These are phyloP conservation scores for Coemansia pectinata DNA, from an alignment of 192 early-diverging fungal species.

Conservation along the genomic window DNA sequence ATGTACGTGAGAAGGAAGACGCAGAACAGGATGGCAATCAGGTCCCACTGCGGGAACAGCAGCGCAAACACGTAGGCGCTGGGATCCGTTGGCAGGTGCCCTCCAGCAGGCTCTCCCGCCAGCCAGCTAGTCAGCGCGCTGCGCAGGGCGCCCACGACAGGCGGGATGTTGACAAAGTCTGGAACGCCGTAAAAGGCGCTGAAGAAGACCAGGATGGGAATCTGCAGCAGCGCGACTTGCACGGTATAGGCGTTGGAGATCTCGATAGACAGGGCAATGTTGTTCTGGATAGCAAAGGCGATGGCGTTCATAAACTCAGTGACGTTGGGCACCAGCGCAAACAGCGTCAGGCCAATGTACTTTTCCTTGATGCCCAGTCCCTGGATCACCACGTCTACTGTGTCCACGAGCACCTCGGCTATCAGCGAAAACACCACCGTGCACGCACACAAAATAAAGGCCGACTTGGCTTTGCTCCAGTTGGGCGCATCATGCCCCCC, in stretches of 20 bases:
- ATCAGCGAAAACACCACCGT: constrained; percentile 86
- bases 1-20: constrained; percentile 86
- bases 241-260: constrained; percentile 95
- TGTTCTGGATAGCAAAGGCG: constrained; percentile 89
- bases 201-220: constrained; percentile 89
- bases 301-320: constrained; percentile 96
- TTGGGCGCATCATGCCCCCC: constrained; percentile 91
- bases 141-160: constrained; percentile 19
- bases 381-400: constrained; percentile 79
- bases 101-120: constrained; percentile 15
- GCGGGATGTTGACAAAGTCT: constrained; percentile 26
- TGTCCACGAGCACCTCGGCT: constrained; percentile 90
- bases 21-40: constrained; percentile 60
- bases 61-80: constrained; percentile 61
- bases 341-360: constrained; percentile 89
- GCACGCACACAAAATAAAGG: constrained; percentile 74
- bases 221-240: constrained; percentile 93
- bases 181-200: constrained; percentile 64
- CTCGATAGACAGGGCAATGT: constrained; percentile 85
- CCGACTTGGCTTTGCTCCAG: constrained; percentile 82
- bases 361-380: constrained; percentile 74
- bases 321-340: constrained; percentile 93
- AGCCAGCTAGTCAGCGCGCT: constrained; percentile 12
- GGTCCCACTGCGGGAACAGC: constrained; percentile 74
- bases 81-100: constrained; percentile 46